Evolutionary conservation across 2,329 filamentous ascomycete species (phyloP).

Genomic region (Dryadomyces sulphureus): DNA sequence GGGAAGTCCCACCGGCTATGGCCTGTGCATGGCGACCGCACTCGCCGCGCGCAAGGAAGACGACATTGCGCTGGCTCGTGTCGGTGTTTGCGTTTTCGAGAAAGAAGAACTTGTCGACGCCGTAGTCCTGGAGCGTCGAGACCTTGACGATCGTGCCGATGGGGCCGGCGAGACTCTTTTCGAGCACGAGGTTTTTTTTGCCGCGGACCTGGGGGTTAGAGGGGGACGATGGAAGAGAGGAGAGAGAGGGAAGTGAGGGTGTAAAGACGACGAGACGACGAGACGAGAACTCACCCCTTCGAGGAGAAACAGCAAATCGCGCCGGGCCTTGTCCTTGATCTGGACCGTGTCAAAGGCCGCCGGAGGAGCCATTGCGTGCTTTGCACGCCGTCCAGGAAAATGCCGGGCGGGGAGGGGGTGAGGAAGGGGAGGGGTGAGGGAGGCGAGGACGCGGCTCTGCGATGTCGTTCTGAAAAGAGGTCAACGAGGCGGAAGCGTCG

Average conservation of each 20-base stretch:
- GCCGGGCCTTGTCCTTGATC: slow-evolving; percentile 67
- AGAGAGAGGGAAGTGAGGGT: too few species aligned
- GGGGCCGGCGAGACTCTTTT: slow-evolving; percentile 77
- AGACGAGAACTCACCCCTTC: slow-evolving; percentile 66
- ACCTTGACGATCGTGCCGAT: slow-evolving; percentile 90
- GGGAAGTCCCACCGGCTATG: slow-evolving; percentile 62
- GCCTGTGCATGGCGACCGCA: slow-evolving; percentile 68
- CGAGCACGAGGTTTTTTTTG: slow-evolving; percentile 96
- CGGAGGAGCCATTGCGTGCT: slow-evolving; percentile 49
- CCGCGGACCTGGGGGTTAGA: slow-evolving; percentile 61
- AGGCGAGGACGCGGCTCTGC: too few species aligned
- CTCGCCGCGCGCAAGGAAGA: slow-evolving; percentile 87
- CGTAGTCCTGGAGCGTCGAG: slow-evolving; percentile 88
- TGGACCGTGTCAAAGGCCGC: slow-evolving; percentile 59
- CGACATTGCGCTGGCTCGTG: slow-evolving; percentile 82
- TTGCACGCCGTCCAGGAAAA: too few species aligned
- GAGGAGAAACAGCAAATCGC: slow-evolving; percentile 78
- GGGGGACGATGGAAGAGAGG: not conserved
- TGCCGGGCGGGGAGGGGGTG: not conserved
- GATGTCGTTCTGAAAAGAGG: too few species aligned
- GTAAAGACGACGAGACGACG: slow-evolving; percentile 10
- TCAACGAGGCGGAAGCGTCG: too few species aligned
- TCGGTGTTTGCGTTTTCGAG: slow-evolving; percentile 93
- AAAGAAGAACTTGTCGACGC: slow-evolving; percentile 94
- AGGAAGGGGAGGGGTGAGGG: too few species aligned